Conservation (phyloP, 768 basidiomycete genomes). For the Termitomyces sp. region DNA sequence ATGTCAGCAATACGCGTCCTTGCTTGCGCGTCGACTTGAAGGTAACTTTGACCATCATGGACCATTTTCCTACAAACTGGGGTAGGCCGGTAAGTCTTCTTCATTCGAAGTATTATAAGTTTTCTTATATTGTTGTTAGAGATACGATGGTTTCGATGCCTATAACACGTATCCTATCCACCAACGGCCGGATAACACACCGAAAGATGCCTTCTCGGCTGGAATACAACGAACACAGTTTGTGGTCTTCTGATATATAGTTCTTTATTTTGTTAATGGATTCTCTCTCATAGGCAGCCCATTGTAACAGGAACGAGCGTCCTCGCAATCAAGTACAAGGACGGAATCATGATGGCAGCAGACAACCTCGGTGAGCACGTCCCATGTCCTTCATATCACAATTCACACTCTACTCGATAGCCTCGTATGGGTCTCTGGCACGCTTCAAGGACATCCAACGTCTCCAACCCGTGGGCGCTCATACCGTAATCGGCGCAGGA, state of each 20-base stretch:
- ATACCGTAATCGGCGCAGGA: conserved; percentile 85
- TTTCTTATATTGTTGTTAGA: conserved; percentile 28
- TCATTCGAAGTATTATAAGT: background rate
- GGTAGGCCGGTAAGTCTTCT: conserved; percentile 57
- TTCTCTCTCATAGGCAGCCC: conserved; percentile 60
- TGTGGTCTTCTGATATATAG: conserved; percentile 11
- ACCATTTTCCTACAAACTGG: conserved; percentile 84
- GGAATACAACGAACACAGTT: conserved; percentile 82
- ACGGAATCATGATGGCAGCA: conserved; percentile 97
- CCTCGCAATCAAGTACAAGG: conserved; percentile 90
- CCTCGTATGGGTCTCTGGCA: conserved; percentile 95
- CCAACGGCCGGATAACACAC: conserved; percentile 43
- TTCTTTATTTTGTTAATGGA: background rate
- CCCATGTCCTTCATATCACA: background rate
- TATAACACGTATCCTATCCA: conserved; percentile 76
- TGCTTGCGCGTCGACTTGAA: conserved; percentile 14
- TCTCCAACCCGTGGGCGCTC: conserved; percentile 75
- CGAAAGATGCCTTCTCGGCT: conserved; percentile 53
- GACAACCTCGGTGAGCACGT: conserved; percentile 81
- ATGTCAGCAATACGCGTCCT: conserved; percentile 15
- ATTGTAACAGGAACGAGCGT: conserved; percentile 98
- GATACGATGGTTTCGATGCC: conserved; percentile 69
- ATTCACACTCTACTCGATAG: conserved; percentile 28
- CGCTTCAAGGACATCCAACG: conserved; percentile 94
- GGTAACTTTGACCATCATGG: conserved; percentile 38